Evolutionary conservation across 805 yeast genomes (phyloP).

Genomic region (Jamesozyma rosinii): DNA sequence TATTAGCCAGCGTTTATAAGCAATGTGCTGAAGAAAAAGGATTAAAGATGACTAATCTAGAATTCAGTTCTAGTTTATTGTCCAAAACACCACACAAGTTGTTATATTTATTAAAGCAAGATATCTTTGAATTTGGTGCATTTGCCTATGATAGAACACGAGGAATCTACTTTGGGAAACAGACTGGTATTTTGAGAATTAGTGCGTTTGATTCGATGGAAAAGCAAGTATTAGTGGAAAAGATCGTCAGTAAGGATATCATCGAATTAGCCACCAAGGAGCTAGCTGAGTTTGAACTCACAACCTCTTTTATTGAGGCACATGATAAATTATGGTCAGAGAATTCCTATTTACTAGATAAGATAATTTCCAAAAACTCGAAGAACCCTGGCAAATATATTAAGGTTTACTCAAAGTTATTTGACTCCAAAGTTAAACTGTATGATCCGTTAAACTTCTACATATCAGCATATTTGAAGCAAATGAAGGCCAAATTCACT

Average conservation of each 20-base stretch:
- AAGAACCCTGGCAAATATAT: slow-evolving; percentile 25
- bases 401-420: slow-evolving; percentile 23
- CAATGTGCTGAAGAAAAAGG: slow-evolving; percentile 37
- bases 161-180: slow-evolving; percentile 61
- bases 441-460: slow-evolving; percentile 85
- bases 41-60: slow-evolving; percentile 32
- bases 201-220: slow-evolving; percentile 88
- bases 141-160: slow-evolving; percentile 59
- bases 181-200: slow-evolving; percentile 81
- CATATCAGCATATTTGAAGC: slow-evolving; percentile 56
- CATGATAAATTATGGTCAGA: slow-evolving; percentile 88
- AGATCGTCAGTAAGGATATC: slow-evolving; percentile 65
- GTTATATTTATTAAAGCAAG: slow-evolving; percentile 49
- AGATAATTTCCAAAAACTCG: slow-evolving; percentile 49
- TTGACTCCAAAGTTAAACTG: slow-evolving; percentile 44
- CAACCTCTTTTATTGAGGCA: slow-evolving; percentile 45
- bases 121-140: slow-evolving; percentile 75
- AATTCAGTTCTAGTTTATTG: slow-evolving; percentile 30
- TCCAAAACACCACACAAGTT: slow-evolving; percentile 32
- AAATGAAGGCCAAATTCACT: slow-evolving; percentile 45
- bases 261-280: slow-evolving; percentile 36
- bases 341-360: slow-evolving; percentile 76
- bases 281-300: slow-evolving; percentile 34
- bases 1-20: slow-evolving; percentile 52
- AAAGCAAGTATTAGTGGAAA: slow-evolving; percentile 64